Percentiles rank a stretch among this genome's conserved stretches.
phyloP scores from a whole-genome alignment of 2,329 filamentous ascomycete species.

The Colletotrichum paranaense region DNA sequence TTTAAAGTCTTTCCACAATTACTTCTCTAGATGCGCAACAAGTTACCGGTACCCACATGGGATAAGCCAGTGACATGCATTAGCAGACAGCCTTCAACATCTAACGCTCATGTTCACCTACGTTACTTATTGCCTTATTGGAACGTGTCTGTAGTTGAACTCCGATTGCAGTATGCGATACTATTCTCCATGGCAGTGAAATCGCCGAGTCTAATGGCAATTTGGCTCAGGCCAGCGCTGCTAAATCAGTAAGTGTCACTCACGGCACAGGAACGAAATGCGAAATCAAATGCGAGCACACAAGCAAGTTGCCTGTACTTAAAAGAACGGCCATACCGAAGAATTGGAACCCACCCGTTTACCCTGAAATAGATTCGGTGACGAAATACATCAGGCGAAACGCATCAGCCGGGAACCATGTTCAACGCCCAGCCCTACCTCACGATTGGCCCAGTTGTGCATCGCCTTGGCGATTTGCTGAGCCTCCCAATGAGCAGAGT shows the following conservation, averaged over 20 bases:
- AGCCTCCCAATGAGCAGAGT: neutral
- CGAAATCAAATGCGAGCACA: neutral
- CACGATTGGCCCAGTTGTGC: slow-evolving; percentile 10
- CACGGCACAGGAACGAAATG: neutral
- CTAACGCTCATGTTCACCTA: too few relatives aligned
- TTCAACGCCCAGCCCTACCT: slow-evolving; percentile 1
- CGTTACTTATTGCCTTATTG: too few relatives aligned
- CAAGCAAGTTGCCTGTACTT: slow-evolving; percentile 6
- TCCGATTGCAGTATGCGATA: too few relatives aligned
- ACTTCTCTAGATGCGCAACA: too few relatives aligned
- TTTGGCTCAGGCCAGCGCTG: neutral
- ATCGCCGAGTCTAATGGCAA: neutral
- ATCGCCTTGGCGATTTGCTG: slow-evolving; percentile 11
- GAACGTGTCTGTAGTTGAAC: too few relatives aligned
- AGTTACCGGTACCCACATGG: too few relatives aligned
- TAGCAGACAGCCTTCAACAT: too few relatives aligned
- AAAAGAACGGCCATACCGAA: slow-evolving; percentile 20
- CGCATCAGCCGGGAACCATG: neutral
- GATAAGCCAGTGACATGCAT: too few relatives aligned
- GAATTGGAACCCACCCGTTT: slow-evolving; percentile 4
- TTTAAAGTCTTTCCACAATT: too few relatives aligned
- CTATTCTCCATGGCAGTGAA: too few relatives aligned
- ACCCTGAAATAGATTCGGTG: slow-evolving; percentile 17
- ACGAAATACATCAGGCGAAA: slow-evolving; percentile 23
- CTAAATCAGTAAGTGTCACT: neutral